Percentiles rank a stretch among this genome's conserved stretches.
phyloP scores from a whole-genome alignment of 345 rosid genomes.

The Euphorbia tirucalli region DNA sequence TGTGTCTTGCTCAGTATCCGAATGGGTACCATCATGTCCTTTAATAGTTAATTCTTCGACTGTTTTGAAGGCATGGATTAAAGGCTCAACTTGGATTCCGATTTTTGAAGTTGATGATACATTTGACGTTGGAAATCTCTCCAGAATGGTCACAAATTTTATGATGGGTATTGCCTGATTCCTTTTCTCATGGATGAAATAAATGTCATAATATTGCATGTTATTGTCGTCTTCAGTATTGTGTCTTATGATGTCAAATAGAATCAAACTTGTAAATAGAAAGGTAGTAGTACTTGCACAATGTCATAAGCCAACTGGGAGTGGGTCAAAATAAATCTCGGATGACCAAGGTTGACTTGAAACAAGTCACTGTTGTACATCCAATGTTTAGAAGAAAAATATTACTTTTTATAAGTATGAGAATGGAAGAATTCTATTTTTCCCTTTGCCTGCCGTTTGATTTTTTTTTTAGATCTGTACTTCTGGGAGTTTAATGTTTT shows the following conservation, averaged over 20 bases:
- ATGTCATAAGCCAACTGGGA: background rate
- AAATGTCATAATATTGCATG: background rate
- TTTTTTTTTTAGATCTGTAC: background rate
- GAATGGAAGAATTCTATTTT: background rate
- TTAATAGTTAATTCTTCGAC: conserved; percentile 6
- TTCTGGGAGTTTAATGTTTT: background rate
- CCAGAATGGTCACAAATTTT: conserved; percentile 64
- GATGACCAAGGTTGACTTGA: no score
- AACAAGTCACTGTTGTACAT: background rate
- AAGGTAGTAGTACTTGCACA: background rate
- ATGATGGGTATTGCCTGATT: conserved; percentile 61
- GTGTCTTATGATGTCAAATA: no score
- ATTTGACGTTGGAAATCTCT: conserved; percentile 60
- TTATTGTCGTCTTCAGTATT: background rate
- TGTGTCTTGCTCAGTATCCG: no score
- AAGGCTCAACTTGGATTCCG: conserved; percentile 85
- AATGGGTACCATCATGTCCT: no score
- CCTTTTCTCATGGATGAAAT: conserved; percentile 11
- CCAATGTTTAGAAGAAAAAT: background rate
- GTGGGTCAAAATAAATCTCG: conserved; percentile 1
- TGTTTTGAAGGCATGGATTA: conserved; percentile 73
- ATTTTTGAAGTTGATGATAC: conserved; percentile 60
- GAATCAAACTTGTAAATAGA: background rate
- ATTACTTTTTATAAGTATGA: background rate
- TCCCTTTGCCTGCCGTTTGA: background rate